phyloP scores from a whole-genome alignment of 345 rosid genomes.

The Murraya paniculata region DNA sequence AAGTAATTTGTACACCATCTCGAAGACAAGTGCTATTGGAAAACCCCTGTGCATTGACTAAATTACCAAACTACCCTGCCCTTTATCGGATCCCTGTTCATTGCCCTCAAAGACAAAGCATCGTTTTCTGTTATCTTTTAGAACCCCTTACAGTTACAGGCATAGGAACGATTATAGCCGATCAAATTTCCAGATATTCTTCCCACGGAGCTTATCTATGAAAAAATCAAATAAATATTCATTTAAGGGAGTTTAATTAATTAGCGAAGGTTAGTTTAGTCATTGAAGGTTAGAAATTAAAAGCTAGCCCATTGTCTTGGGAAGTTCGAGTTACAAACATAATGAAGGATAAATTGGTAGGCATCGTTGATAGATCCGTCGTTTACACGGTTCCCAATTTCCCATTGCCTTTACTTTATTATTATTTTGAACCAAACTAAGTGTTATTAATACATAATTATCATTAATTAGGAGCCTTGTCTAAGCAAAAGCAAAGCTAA shows the following conservation, averaged over 20 bases:
- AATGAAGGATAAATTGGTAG: constrained; percentile 6
- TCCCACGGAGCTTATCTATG: background rate
- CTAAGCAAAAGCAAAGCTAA: constrained; percentile 24
- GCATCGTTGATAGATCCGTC: constrained; percentile 40
- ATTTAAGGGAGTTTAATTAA: background rate
- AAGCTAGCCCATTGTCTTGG: background rate
- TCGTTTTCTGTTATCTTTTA: constrained; percentile 8
- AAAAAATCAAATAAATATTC: background rate
- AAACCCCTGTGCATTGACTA: background rate
- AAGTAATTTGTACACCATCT: background rate
- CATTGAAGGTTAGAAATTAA: background rate
- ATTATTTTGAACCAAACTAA: constrained; percentile 9
- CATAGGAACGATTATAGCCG: background rate
- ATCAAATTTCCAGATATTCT: background rate
- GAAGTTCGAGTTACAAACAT: constrained; percentile 2
- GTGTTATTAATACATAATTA: background rate
- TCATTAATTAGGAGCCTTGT: constrained; percentile 20
- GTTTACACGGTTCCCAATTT: constrained; percentile 47
- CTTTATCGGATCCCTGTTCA: constrained; percentile 2
- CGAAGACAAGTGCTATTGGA: too few relatives aligned
- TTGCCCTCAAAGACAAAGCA: constrained; percentile 15
- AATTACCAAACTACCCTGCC: background rate
- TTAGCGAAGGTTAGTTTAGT: background rate
- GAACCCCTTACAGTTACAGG: constrained; percentile 4
- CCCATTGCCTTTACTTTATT: constrained; percentile 25